Conservation (phyloP, 2,329 filamentous ascomycete species). For the Paracorniculantispora psalliotae region DNA sequence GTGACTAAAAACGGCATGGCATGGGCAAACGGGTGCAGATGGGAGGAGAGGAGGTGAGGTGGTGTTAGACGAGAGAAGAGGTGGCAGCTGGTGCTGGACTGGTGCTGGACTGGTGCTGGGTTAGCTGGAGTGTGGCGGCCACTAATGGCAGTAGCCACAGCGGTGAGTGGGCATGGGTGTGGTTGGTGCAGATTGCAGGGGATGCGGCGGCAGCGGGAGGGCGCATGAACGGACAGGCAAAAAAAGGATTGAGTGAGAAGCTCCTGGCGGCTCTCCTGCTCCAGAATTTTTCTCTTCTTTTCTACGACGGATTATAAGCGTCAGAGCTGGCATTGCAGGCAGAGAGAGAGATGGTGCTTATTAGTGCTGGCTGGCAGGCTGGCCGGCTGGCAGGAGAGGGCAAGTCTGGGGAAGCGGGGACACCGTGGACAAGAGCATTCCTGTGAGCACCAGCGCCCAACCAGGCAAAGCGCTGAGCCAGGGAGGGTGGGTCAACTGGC, state of each 20-base stretch:
- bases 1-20: background rate
- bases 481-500: background rate
- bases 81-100: background rate
- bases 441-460: constrained; percentile 10
- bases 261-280: too few species aligned
- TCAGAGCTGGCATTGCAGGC: too few species aligned
- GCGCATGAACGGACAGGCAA: background rate
- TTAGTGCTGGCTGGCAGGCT: too few species aligned
- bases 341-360: too few species aligned
- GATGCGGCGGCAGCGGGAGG: background rate
- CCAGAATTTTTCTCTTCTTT: too few species aligned
- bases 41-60: too few species aligned
- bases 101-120: background rate
- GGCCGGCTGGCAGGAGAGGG: background rate
- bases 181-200: background rate
- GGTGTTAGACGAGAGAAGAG: background rate
- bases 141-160: background rate
- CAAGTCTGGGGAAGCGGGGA: constrained; percentile 14
- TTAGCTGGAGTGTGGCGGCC: background rate
- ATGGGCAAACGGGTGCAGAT: background rate
- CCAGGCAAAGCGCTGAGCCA: constrained; percentile 8
- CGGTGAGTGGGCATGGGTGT: background rate
- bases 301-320: too few species aligned
- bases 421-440: background rate
- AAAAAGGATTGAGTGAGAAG: too few species aligned